Conservation (phyloP, 2,329 filamentous ascomycete species). For the Fusarium sp. region DNA sequence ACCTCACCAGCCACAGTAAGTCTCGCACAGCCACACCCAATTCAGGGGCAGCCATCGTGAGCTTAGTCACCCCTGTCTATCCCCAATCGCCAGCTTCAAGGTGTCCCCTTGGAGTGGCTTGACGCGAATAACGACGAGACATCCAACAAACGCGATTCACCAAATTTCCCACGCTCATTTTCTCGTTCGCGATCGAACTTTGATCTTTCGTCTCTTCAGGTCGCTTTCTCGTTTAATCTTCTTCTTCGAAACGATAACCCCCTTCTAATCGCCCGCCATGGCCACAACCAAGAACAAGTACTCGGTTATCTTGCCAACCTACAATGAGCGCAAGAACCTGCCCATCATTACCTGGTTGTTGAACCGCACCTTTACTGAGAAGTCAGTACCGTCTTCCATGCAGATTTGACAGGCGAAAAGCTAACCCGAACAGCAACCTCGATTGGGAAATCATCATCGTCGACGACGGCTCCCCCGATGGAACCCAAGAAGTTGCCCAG, state of each 20-base stretch:
- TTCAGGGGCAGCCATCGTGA: constrained; percentile 36
- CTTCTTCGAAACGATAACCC: constrained; percentile 9
- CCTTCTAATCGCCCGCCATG: constrained; percentile 51
- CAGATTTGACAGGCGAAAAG: not conserved
- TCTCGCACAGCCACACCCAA: constrained; percentile 23
- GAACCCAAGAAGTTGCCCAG: constrained; percentile 88
- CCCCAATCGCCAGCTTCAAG: constrained; percentile 31
- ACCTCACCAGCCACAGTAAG: constrained; percentile 10
- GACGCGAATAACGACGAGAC: constrained; percentile 35
- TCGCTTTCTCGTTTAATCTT: not conserved
- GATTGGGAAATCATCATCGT: constrained; percentile 98
- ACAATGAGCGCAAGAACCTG: constrained; percentile 97
- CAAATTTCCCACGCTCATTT: constrained; percentile 40
- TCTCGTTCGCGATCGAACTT: constrained; percentile 21
- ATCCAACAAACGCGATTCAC: constrained; percentile 34
- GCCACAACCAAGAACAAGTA: constrained; percentile 75
- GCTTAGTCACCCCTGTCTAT: constrained; percentile 30
- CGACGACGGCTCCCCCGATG: constrained; percentile 97
- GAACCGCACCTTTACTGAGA: constrained; percentile 88
- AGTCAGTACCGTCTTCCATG: constrained; percentile 60
- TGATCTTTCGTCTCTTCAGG: not conserved
- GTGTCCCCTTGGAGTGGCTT: constrained; percentile 42
- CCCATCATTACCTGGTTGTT: constrained; percentile 96
- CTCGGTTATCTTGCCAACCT: constrained; percentile 96
- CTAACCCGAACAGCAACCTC: constrained; percentile 70